A percentile compares a stretch with the other conserved stretches of the same genome.
phyloP scores from a whole-genome alignment of 768 basidiomycete genomes.

The Naganishia randhawae region DNA sequence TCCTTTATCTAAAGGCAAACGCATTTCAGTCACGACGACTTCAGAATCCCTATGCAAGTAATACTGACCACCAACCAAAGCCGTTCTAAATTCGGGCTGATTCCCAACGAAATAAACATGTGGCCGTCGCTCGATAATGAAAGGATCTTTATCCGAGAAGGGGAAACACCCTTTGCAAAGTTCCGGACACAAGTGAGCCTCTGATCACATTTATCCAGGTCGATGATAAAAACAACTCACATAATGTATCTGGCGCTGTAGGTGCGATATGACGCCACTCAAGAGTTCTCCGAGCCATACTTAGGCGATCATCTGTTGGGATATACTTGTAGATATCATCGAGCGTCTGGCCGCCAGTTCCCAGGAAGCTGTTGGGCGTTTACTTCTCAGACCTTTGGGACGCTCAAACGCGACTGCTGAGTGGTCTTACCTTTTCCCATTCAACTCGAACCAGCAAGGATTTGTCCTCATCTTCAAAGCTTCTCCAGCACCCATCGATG shows the following conservation, averaged over 20 bases:
- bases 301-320: constrained; percentile 61
- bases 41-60: constrained; percentile 30
- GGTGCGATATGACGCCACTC: constrained; percentile 97
- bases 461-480: constrained; percentile 80
- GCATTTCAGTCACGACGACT: constrained; percentile 31
- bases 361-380: constrained; percentile 58
- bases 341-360: constrained; percentile 86
- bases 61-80: constrained; percentile 57
- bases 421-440: constrained; percentile 52
- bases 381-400: not conserved
- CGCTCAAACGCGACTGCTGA: not conserved
- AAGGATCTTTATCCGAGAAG: constrained; percentile 80
- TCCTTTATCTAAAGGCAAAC: constrained; percentile 30
- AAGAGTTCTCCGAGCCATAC: constrained; percentile 72
- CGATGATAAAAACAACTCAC: constrained; percentile 49
- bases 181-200: not conserved
- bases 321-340: constrained; percentile 96
- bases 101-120: constrained; percentile 90
- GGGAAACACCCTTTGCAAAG: constrained; percentile 75
- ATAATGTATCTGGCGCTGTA: constrained; percentile 95
- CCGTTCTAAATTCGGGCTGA: constrained; percentile 76
- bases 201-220: too few relatives aligned
- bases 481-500: constrained; percentile 55
- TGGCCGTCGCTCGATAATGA: constrained; percentile 78
- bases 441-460: constrained; percentile 74